Base-by-base conservation (phyloP, 1,284 basidiomycete genomes). In the Pseudozyma thailandica region DNA sequence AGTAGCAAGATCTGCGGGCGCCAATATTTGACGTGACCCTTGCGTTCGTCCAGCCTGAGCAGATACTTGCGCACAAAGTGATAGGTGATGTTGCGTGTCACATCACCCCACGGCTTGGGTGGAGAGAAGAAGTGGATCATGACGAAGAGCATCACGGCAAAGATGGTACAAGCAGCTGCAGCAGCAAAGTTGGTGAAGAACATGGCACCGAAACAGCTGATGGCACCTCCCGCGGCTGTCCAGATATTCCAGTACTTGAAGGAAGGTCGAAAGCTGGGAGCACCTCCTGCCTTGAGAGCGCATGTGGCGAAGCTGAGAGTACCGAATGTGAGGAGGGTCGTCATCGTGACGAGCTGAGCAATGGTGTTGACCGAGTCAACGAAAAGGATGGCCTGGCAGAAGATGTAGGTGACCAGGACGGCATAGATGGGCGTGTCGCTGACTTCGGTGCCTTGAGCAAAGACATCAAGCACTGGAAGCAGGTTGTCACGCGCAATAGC, bases 211-310 rank as follows among this genome's bases (percentile, higher is more conserved):
- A 82, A 75, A 26, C 73, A 74, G 37, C 69, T 64, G 21, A 79
- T 18, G 3, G 79, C 72, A 23, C 80, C 80, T 26, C 64, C 79
- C 23, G 65, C 78, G 7, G 77, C 80, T 7, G 81, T 82, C 75
- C 77, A 82, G n/a, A 82, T 81, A 53, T 82, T 82, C 71, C 73
- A 82, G 64, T 81, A 82, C 43, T 77, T 74, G 74, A 82, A 82
- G n/a, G 78, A 81, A 0, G 81, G 81, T 12, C 81, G 74, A 55
- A 82, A 82, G 44, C 75, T 78, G 3, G 81, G 81, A 15, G 79
- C 79, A n/a, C 81, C 81, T 27, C 81, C 81, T 15, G 81, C 81
- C 39, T 82, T 82, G 50, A 82, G 73, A 7, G 81, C 79, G 35
- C 76, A 74, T 6, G 77, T 79, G n/a, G 81, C 81, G 20, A 80